Conservation (phyloP, 179 eudicot species). For the Silene vulgaris region DNA sequence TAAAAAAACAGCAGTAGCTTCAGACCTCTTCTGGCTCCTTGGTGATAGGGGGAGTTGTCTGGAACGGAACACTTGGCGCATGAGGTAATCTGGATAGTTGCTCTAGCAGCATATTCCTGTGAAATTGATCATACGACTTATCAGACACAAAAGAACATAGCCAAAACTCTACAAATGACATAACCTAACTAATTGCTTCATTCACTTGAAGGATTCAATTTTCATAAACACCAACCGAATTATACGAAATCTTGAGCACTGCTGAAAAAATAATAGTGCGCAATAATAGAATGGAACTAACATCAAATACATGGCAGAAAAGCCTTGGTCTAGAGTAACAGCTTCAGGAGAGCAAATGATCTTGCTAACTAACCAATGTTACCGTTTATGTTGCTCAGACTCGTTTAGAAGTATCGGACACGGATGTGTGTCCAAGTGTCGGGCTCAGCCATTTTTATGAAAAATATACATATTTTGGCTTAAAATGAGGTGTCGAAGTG, state of each 20-base stretch:
- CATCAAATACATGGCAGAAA: neutral
- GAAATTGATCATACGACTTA: conserved; percentile 10
- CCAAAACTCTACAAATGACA: neutral
- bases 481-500: no score
- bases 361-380: neutral
- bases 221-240: neutral
- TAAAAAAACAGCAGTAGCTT: neutral
- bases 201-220: neutral
- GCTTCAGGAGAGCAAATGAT: neutral
- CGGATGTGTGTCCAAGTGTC: no score
- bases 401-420: no score
- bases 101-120: conserved; percentile 72
- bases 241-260: neutral
- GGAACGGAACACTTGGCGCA: conserved; percentile 81
- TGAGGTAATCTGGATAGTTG: conserved; percentile 70
- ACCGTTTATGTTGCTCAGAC: neutral
- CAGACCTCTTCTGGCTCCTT: conserved; percentile 68
- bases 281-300: neutral
- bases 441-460: no score
- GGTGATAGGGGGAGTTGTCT: conserved; percentile 51
- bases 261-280: neutral
- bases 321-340: neutral
- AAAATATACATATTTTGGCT: no score
- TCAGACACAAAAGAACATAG: conserved; percentile 8
- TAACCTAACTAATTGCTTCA: neutral